Evolutionary conservation across 2,329 filamentous ascomycete genomes (phyloP).

Genomic region (Calonectria naviculata): DNA sequence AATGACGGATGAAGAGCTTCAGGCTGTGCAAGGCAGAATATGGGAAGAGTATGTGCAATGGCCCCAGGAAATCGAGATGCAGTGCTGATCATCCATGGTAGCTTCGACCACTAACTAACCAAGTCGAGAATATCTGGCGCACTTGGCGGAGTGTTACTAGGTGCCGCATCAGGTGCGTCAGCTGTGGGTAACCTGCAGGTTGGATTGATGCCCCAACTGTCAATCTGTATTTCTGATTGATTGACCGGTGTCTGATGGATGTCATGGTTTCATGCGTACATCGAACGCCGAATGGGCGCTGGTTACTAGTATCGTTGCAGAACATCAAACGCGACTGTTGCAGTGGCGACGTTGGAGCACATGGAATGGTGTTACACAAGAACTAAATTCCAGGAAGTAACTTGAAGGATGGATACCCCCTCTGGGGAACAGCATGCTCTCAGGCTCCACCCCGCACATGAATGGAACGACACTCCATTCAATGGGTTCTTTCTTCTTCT

Average conservation of each 20-base stretch:
- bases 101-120: slow-evolving; percentile 55
- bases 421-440: not conserved
- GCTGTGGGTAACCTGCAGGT: slow-evolving; percentile 35
- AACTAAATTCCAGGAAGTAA: not conserved
- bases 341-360: slow-evolving; percentile 15
- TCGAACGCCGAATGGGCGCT: slow-evolving; percentile 18
- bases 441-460: not conserved
- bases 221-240: slow-evolving; percentile 31
- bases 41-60: slow-evolving; percentile 79
- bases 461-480: not conserved
- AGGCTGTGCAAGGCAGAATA: slow-evolving; percentile 86
- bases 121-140: slow-evolving; percentile 8
- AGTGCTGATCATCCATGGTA: slow-evolving; percentile 41
- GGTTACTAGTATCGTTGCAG: slow-evolving; percentile 18
- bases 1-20: slow-evolving; percentile 87
- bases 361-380: slow-evolving; percentile 12
- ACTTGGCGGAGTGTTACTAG: slow-evolving; percentile 7
- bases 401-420: not conserved
- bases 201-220: slow-evolving; percentile 30
- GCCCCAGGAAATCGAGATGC: slow-evolving; percentile 21
- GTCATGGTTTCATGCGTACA: slow-evolving; percentile 35
- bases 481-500: not conserved
- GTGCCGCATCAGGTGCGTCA: slow-evolving; percentile 33
- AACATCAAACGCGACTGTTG: slow-evolving; percentile 3
- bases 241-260: slow-evolving; percentile 37